Evolutionary conservation across 352 stramenopile species (phyloP).

Genomic region (Phytopythium montanum): DNA sequence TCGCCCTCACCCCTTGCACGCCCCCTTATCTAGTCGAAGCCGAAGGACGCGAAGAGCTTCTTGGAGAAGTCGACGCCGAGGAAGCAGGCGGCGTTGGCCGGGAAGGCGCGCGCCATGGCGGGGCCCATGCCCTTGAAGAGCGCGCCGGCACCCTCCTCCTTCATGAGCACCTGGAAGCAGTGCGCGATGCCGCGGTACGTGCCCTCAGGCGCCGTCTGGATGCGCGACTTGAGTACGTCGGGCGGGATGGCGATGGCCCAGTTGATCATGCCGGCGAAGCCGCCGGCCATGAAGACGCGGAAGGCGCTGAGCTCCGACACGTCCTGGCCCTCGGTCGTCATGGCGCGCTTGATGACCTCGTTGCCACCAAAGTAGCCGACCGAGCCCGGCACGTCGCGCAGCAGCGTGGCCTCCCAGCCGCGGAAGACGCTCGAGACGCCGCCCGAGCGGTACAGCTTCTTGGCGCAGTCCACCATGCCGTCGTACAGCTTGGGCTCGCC

Average conservation of each 20-base stretch:
- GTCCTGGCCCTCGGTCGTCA: slow-evolving; percentile 82
- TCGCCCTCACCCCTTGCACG: not conserved
- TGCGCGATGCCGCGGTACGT: slow-evolving; percentile 92
- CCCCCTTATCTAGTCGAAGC: slow-evolving; percentile 56
- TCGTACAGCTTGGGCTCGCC: slow-evolving; percentile 87
- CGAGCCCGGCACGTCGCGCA: slow-evolving; percentile 93
- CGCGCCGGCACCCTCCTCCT: slow-evolving; percentile 89
- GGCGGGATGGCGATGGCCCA: slow-evolving; percentile 94
- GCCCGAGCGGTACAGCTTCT: slow-evolving; percentile 90
- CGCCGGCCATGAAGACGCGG: slow-evolving; percentile 92
- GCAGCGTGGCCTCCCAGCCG: slow-evolving; percentile 92
- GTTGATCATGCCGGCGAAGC: slow-evolving; percentile 93
- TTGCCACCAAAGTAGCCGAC: slow-evolving; percentile 95
- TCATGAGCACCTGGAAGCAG: slow-evolving; percentile 92
- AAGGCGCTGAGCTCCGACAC: slow-evolving; percentile 83
- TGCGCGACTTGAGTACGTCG: slow-evolving; percentile 96
- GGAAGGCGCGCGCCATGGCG: slow-evolving; percentile 94
- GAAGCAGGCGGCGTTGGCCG: slow-evolving; percentile 96
- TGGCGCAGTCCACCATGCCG: slow-evolving; percentile 94
- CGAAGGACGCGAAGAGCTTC: slow-evolving; percentile 73
- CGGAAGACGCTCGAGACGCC: slow-evolving; percentile 93
- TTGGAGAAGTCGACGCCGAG: slow-evolving; percentile 86
- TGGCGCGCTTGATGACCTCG: slow-evolving; percentile 86
- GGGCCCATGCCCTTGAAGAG: slow-evolving; percentile 95
- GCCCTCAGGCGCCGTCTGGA: slow-evolving; percentile 94